Base-by-base conservation (phyloP, 768 basidiomycete species). In the Termitomyces heimii region DNA sequence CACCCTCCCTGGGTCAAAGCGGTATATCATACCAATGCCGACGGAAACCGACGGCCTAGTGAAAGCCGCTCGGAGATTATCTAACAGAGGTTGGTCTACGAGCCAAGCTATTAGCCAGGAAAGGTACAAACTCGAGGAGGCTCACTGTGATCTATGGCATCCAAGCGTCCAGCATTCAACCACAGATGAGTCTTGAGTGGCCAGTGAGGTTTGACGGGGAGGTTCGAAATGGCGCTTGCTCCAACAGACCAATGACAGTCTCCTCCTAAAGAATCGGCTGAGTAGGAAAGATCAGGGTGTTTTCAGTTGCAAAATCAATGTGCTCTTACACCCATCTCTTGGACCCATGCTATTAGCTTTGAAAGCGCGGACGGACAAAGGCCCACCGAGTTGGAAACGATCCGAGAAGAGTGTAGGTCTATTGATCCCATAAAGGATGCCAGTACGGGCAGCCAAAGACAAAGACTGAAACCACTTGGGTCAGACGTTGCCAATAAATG, bases 351-450 rank as follows among this genome's bases (percentile, higher is more conserved):
- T 77, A 65, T 90, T 92, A 6, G 78, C 75, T 44, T 79, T 79
- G 72, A 96, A 95, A 51, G 83, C 82, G 5, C 97, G 77, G 0
- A 98, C 78, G 53, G 85, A 92, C 7, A 87, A 82, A 0, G 97
- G 94, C 0, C 97, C 97, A 26, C 97, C 97, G 0, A 98, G 79
- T 62, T 96, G 94, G 69, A 94, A 94, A 5, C 94, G 84, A 71
- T 99, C 97, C 1, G 85, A 79, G 64, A 92, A 88, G 24, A 84
- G 78, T 7, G 81, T 77, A 13, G 75, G 70, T 12, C 75, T 71
- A 12, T 63, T 62, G 28, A 96, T 68, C 47, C 85, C 82, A 66
- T 82, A 82, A 12, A 98, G 72, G 26, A 91, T 57, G 2, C 95
- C 95, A 0, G 83, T 75, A 9, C 87, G 78, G 2, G 84, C 84